Conservation (phyloP, 169 alveolate genomes). For the Cyclospora cayetanensis region DNA sequence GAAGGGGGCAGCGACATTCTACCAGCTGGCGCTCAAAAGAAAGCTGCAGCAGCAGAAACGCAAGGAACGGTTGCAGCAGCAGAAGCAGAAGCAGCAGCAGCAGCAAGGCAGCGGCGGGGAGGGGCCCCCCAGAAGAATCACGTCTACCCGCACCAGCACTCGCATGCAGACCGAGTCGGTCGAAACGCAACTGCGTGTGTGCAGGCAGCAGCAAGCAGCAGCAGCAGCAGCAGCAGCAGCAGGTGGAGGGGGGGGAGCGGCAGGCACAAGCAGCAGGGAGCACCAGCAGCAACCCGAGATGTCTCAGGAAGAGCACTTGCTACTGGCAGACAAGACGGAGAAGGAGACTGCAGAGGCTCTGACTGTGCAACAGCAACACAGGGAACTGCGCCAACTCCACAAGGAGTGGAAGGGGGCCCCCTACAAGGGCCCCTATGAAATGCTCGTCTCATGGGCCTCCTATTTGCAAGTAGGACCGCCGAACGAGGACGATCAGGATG, state of each 20-base stretch:
- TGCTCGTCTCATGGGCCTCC: conserved; percentile 61
- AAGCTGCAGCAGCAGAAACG: neutral
- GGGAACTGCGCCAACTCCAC: neutral
- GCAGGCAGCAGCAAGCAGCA: neutral
- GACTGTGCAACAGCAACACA: conserved; percentile 2
- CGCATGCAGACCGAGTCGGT: too few relatives aligned
- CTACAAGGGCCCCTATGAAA: conserved; percentile 27
- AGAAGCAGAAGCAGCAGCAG: neutral
- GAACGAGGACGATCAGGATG: neutral
- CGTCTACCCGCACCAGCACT: too few relatives aligned
- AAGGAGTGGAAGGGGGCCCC: neutral
- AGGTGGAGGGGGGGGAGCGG: neutral
- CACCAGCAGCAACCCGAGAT: neutral
- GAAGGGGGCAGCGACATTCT: neutral
- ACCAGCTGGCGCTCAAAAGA: neutral
- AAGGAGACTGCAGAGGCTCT: neutral
- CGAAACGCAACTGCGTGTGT: too few relatives aligned
- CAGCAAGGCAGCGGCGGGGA: too few relatives aligned
- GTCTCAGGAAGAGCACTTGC: neutral
- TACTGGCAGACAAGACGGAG: neutral
- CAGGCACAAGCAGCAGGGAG: neutral
- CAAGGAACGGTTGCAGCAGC: too few relatives aligned
- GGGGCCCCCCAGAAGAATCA: too few relatives aligned
- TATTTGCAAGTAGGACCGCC: conserved; percentile 27
- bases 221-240: neutral